These are phyloP conservation scores for Chloris gayana DNA, from an alignment of 176 grass and related monocot species.

Conservation along the genomic window DNA sequence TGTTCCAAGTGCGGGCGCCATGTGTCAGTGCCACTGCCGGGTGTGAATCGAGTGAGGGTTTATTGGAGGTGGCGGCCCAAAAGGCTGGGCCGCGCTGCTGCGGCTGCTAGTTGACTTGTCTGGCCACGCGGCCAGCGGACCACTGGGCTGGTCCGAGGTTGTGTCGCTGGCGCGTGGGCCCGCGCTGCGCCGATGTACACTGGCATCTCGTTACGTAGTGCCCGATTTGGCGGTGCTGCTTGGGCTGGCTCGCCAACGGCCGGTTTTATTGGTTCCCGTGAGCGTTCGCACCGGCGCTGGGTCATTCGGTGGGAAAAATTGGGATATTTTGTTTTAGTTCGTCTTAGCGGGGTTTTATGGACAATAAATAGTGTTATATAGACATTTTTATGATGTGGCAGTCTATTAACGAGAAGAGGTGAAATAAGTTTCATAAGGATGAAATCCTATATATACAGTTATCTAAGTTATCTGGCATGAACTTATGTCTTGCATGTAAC, in stretches of 20 bases:
- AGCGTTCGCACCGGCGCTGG: neutral
- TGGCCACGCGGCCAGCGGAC: neutral
- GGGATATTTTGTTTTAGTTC: neutral
- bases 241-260: neutral
- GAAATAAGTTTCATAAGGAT: no score
- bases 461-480: no score
- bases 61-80: neutral
- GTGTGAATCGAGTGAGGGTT: fast-evolving
- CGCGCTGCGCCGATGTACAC: neutral
- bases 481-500: no score
- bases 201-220: neutral
- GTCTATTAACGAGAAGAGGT: no score
- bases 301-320: neutral
- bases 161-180: constrained; percentile 7
- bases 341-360: no score
- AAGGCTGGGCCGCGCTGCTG: neutral
- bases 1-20: fast-evolving
- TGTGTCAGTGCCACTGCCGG: fast-evolving
- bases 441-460: no score
- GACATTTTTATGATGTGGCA: no score
- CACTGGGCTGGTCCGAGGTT: neutral
- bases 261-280: neutral
- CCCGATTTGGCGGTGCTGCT: neutral
- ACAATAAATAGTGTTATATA: no score
- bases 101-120: neutral